Evolutionary conservation across 2,329 filamentous ascomycete genomes (phyloP).

Genomic region (Neofusicoccum umdonicola): DNA sequence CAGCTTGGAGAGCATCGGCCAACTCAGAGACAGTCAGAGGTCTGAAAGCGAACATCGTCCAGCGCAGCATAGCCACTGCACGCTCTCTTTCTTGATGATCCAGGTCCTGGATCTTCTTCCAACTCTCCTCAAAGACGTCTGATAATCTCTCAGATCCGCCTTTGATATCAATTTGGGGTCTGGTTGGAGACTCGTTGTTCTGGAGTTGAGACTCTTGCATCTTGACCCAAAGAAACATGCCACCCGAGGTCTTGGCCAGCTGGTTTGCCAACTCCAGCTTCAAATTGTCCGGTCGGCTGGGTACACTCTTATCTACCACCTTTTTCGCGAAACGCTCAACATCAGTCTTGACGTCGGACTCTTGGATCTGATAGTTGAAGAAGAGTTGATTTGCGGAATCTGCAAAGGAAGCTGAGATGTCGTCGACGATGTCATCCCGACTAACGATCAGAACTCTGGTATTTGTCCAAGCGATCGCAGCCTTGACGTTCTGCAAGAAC

Average conservation of each 20-base stretch:
- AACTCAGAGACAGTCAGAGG: background rate
- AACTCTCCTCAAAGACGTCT: background rate
- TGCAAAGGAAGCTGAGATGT: background rate
- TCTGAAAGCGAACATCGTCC: background rate
- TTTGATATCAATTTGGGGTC: no score
- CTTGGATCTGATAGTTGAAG: background rate
- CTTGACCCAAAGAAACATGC: background rate
- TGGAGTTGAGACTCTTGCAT: background rate
- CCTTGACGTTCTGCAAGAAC: background rate
- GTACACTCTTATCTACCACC: background rate
- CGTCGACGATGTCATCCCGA: background rate
- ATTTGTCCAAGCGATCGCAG: background rate
- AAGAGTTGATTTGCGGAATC: background rate
- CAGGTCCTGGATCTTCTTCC: background rate
- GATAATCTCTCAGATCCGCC: background rate
- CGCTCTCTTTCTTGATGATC: background rate
- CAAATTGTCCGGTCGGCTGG: background rate
- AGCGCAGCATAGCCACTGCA: background rate
- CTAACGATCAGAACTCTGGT: background rate
- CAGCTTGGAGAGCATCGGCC: no score
- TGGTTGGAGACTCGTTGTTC: background rate
- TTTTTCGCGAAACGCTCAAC: background rate
- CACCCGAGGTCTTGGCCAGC: background rate
- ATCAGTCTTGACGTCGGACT: background rate
- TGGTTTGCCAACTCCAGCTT: background rate